Percentiles rank a stretch among this genome's conserved stretches.
These are phyloP conservation scores for Mortierella claussenii DNA, from an alignment of 192 early-diverging fungal genomes.

Conservation along the genomic window DNA sequence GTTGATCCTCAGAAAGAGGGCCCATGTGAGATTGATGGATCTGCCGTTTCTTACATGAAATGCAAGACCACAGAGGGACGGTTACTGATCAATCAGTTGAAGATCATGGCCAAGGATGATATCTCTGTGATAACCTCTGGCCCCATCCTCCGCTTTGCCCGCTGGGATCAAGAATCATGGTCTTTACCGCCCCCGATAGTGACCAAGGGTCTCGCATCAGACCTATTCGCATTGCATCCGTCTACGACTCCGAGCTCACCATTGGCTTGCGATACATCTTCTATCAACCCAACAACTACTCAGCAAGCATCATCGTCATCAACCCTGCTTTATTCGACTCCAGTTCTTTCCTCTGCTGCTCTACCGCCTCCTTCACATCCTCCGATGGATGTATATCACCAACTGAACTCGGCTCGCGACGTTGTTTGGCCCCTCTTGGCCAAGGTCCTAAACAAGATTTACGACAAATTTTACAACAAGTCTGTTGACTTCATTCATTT, in stretches of 20 bases:
- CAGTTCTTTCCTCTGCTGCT: conserved; percentile 3
- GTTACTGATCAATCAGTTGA: conserved; percentile 18
- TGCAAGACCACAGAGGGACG: conserved; percentile 22
- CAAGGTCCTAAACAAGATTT: conserved; percentile 23
- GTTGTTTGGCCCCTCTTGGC: conserved; percentile 35
- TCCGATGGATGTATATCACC: conserved; percentile 19
- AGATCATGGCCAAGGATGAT: conserved; percentile 31
- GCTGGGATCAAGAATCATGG: conserved; percentile 25
- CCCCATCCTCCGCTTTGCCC: conserved; percentile 19
- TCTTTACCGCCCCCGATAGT: conserved; percentile 15
- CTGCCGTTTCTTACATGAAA: conserved; percentile 28
- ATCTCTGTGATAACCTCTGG: conserved; percentile 16
- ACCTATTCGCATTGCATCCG: conserved; percentile 13
- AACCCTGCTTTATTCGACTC: conserved; percentile 2
- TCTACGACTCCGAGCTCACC: conserved; percentile 12
- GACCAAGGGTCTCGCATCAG: conserved; percentile 14
- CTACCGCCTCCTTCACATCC: too few relatives aligned
- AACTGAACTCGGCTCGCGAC: conserved; percentile 30
- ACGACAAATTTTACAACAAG: conserved; percentile 21
- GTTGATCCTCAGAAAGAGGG: conserved; percentile 29
- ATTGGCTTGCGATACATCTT: conserved; percentile 23
- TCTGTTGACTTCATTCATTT: conserved; percentile 24
- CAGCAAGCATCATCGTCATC: conserved; percentile 17
- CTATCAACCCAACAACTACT: conserved; percentile 10
- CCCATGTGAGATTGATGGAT: conserved; percentile 30